phyloP scores from a whole-genome alignment of 2,329 filamentous ascomycete species.

The Alternaria triticina region DNA sequence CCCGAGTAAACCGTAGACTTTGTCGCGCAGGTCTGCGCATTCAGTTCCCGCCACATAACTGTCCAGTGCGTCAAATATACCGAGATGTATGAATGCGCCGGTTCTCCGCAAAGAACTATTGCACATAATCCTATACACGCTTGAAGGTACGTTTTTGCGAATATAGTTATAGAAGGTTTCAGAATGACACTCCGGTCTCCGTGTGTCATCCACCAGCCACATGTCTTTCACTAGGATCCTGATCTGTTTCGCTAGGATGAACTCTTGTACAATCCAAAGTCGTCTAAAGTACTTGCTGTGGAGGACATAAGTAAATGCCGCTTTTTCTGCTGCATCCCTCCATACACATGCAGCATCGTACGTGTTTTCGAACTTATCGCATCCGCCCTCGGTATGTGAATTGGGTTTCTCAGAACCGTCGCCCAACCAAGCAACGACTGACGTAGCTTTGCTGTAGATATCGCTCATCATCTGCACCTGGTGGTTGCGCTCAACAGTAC shows the following conservation, averaged over 20 bases:
- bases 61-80: accelerated
- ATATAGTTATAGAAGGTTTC: background rate
- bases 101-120: background rate
- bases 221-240: background rate
- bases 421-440: background rate
- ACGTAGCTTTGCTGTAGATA: background rate
- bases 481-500: background rate
- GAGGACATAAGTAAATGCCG: background rate
- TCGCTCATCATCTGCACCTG: background rate
- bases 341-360: background rate
- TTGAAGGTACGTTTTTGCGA: too few relatives aligned
- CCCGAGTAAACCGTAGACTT: background rate
- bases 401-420: background rate
- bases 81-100: background rate
- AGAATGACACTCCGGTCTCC: accelerated
- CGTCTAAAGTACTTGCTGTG: background rate
- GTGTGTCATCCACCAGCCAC: background rate
- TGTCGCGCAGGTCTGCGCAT: background rate
- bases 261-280: background rate
- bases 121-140: background rate
- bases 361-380: background rate
- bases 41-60: background rate
- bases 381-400: background rate
- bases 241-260: background rate
- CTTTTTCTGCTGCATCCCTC: accelerated